Percentiles rank a stretch among this genome's conserved stretches.
phyloP scores from a whole-genome alignment of 139 green algal genomes.

The Limnomonas spitsbergensis region DNA sequence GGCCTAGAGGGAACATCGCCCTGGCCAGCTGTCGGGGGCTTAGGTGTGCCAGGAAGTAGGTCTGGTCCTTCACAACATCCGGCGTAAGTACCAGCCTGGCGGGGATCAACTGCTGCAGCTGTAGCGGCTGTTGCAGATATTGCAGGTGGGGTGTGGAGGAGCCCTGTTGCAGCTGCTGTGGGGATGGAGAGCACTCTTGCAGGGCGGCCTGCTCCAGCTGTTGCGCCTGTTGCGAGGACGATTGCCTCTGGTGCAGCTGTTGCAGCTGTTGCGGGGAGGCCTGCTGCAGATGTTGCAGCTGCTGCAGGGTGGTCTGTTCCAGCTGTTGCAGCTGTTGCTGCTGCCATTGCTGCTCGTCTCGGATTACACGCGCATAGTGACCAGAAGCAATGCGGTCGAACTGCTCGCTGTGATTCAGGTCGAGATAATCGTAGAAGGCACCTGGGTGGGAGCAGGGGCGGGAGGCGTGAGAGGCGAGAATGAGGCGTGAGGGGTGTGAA shows the following conservation, averaged over 20 bases:
- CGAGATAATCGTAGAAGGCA: constrained; percentile 84
- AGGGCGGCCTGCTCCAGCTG: no score
- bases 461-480: no score
- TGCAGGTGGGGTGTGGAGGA: background rate
- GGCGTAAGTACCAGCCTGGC: constrained; percentile 61
- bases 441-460: constrained; percentile 76
- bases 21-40: constrained; percentile 68
- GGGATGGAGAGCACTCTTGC: background rate
- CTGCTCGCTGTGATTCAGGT: constrained; percentile 30
- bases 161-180: background rate
- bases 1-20: constrained; percentile 88
- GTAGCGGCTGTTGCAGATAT: constrained; percentile 17
- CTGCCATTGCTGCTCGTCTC: constrained; percentile 8
- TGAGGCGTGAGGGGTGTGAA: no score
- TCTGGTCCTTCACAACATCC: constrained; percentile 90
- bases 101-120: constrained; percentile 10
- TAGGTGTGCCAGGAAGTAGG: constrained; percentile 87
- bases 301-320: background rate
- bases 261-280: no score
- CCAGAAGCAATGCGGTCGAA: constrained; percentile 36
- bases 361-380: constrained; percentile 41
- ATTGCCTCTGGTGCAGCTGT: no score
- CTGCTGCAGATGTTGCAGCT: no score
- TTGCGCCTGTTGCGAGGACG: no score
- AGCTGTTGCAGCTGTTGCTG: constrained; percentile 21